Evolutionary conservation across 345 rosid genomes (phyloP), one percentile per base, ranked within the genome.

Genomic region (Gossypium ekmanianum): DNA sequence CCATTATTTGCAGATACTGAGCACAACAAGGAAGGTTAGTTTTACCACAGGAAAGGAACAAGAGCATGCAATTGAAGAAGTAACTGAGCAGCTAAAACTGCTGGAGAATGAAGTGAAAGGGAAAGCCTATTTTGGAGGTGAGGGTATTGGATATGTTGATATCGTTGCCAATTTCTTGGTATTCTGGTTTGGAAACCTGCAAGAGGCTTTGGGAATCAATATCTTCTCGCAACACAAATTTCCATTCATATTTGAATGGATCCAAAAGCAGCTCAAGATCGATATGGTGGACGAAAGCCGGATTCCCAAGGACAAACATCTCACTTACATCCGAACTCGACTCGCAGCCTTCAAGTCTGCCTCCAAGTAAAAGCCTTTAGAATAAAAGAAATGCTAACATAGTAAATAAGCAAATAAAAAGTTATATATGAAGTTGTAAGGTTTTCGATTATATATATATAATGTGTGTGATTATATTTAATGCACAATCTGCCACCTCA

Each of bases 211-310:
- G 7, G 74, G 73, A 50, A 11, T 44, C 4, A 63, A 63, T 11
- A 2, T 70, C 16, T 20, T 63, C 17, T 64, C 73, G 2, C 10
- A 71, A 34, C 70, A 81, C 3, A 63, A 48, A 12, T 77, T 34
- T 52, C 83, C 76, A 2, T 13, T 43, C 2, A 7, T 81, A 10
- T 74, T 68, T 75, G 34, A 66, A 74, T 81, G 84, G 81, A 77
- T 74, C 13, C 45, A 18, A 47, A 81, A 59, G 61, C 20, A 75
- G 39, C 62, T 20, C 6, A 62, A 50, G 20, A 59, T 71, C 14
- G 71, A 78, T 9, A 27, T 22, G 2, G 77, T 81, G 11, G 18
- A 65, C 4, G 77, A 72, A 64, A 64, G 76, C 14, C 83, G 51
- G 26, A 64, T 80, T 43, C 78, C 75, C 11, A 64, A 70, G 55